Evolutionary conservation across 495 filamentous ascomycete genomes (phyloP), one percentile per base, ranked within the genome.

Genomic region (Cercophora scortea): DNA sequence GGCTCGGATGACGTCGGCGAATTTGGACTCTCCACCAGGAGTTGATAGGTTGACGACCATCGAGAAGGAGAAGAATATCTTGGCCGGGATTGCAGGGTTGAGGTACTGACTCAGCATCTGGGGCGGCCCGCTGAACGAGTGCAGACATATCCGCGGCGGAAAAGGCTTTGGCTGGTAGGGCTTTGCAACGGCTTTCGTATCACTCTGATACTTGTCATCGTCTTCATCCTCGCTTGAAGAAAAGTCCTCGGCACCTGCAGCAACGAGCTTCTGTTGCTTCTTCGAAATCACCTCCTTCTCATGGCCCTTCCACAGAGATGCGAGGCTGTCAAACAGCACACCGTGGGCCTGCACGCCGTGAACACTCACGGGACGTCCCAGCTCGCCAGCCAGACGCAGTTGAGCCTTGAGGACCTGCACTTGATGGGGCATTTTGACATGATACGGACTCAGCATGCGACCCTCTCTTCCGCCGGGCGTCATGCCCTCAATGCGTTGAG

Each of bases 341-440:
- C 93, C 94, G 60, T 96, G 93, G 0, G 87, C 89, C 64, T 93
- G 87, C 13, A 97, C 94, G 19, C 91, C 90, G 62, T 97, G 93
- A 0, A 97, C 75, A 12, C 88, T 92, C 3, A 91, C 93, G 0
- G 90, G 79, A 13, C 91, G 77, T 25, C 79, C 75, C 71, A 95
- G 71, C 61, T 90, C 83, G 9, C 88, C 92, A 0, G 93, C 94
- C 32, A 98, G 75, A 17, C 78, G 72, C n/a, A 98, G 76, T 67
- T 98, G 93, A 6, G 89, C 84, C 60, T 81, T 78, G 9, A 98
- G 70, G 7, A 98, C 64, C 34, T 69, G 71, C 44, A 79, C 78
- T 67, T 98, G 93, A 61, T 98, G 93, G 7, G 81, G 66, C 65
- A 90, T 77, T 34, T 82, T 75, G 17, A 96, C 90, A 51, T 80